Conservation (phyloP, 768 basidiomycete genomes). For the Heimioporus sp. region DNA sequence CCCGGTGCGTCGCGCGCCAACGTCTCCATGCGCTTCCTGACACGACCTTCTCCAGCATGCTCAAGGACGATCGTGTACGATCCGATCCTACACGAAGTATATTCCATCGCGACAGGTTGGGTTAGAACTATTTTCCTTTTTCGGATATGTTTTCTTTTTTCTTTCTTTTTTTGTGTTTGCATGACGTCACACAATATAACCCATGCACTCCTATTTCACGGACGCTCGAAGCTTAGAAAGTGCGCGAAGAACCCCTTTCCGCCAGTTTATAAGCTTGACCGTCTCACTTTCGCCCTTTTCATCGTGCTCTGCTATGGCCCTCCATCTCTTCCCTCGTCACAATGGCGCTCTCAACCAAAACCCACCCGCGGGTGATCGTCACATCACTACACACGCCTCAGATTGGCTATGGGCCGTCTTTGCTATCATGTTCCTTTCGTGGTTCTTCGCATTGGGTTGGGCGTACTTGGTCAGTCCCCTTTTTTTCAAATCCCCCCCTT, state of each 20-base stretch:
- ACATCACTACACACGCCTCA: constrained; percentile 45
- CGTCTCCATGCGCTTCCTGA: not conserved
- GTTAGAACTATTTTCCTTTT: too few species aligned
- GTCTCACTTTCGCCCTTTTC: not conserved
- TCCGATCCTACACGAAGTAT: constrained; percentile 47
- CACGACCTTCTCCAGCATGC: constrained; percentile 52
- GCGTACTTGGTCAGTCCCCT: constrained; percentile 25
- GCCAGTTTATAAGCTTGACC: constrained; percentile 3
- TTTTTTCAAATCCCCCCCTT: not conserved
- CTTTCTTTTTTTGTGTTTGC: too few species aligned
- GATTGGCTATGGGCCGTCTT: constrained; percentile 58
- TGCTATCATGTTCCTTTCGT: constrained; percentile 44
- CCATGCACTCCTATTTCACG: too few species aligned
- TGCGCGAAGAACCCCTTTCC: constrained; percentile 20
- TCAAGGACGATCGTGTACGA: constrained; percentile 83
- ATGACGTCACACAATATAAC: too few species aligned
- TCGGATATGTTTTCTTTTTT: too few species aligned
- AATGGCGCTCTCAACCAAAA: constrained; percentile 36
- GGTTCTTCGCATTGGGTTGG: constrained; percentile 38
- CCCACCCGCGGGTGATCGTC: constrained; percentile 34
- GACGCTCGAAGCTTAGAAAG: too few species aligned
- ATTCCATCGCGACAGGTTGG: constrained; percentile 30
- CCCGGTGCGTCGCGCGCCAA: constrained; percentile 54
- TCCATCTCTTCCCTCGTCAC: constrained; percentile 1
- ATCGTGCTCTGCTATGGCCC: constrained; percentile 17